phyloP scores from a whole-genome alignment of 2,329 filamentous ascomycete genomes.

The Talaromyces albobiverticillius region DNA sequence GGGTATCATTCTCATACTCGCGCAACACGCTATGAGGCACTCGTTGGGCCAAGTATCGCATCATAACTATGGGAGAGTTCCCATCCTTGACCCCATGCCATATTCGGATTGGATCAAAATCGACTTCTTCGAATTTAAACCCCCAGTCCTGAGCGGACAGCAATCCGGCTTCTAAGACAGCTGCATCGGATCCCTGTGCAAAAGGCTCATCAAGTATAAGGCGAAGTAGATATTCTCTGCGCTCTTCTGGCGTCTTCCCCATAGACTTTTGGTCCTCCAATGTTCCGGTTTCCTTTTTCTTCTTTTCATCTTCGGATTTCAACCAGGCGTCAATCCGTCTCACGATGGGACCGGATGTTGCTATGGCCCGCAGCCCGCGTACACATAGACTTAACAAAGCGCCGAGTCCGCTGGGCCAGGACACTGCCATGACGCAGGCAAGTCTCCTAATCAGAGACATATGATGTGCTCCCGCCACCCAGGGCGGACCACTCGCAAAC shows the following conservation, averaged over 20 bases:
- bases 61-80: constrained; percentile 30
- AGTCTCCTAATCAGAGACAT: constrained; percentile 26
- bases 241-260: constrained; percentile 10
- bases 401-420: constrained; percentile 24
- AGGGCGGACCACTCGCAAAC: constrained; percentile 24
- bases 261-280: neutral
- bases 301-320: constrained; percentile 11
- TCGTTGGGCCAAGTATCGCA: constrained; percentile 36
- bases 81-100: constrained; percentile 28
- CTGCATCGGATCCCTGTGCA: constrained; percentile 22
- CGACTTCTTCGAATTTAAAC: constrained; percentile 25
- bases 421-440: constrained; percentile 17
- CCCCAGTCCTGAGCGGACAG: constrained; percentile 27
- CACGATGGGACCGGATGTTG: constrained; percentile 18
- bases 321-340: constrained; percentile 25
- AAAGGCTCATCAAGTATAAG: constrained; percentile 25
- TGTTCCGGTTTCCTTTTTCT: constrained; percentile 10
- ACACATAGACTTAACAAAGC: constrained; percentile 18
- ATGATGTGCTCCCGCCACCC: constrained; percentile 30
- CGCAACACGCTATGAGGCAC: constrained; percentile 32
- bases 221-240: constrained; percentile 17
- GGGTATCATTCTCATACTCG: constrained; percentile 31
- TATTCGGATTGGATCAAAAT: constrained; percentile 24
- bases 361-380: constrained; percentile 19
- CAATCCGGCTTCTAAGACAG: constrained; percentile 26